phyloP scores from a whole-genome alignment of 164 flowering plant genomes.

The Echeveria elegans region DNA sequence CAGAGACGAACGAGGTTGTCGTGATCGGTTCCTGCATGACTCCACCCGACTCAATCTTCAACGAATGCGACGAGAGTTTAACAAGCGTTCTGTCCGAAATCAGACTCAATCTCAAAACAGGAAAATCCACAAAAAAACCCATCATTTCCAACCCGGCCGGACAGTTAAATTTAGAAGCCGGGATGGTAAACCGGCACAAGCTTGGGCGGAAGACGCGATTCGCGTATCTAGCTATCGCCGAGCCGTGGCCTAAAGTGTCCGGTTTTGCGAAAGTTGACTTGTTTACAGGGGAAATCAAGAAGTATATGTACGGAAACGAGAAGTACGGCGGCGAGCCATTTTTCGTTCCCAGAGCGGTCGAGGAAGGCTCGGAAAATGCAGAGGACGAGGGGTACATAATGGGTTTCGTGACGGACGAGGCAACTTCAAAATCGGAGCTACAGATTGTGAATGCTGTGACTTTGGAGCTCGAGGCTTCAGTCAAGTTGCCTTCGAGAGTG shows the following conservation, averaged over 20 bases:
- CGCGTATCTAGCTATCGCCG: slow-evolving; percentile 76
- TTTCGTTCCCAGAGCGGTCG: slow-evolving; percentile 43
- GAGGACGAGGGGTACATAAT: slow-evolving; percentile 81
- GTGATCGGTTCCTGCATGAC: slow-evolving; percentile 94
- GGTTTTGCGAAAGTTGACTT: slow-evolving; percentile 87
- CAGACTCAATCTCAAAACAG: slow-evolving; percentile 55
- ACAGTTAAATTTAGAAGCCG: slow-evolving; percentile 71
- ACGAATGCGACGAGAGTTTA: slow-evolving; percentile 61
- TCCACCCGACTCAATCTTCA: slow-evolving; percentile 86
- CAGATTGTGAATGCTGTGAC: slow-evolving; percentile 52
- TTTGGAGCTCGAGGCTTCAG: slow-evolving; percentile 48
- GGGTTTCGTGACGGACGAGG: slow-evolving; percentile 72
- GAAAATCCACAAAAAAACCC: slow-evolving; percentile 52
- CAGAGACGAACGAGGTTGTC: slow-evolving; percentile 60
- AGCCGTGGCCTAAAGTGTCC: slow-evolving; percentile 94
- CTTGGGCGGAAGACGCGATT: slow-evolving; percentile 63
- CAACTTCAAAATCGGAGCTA: slow-evolving; percentile 50
- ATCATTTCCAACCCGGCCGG: slow-evolving; percentile 24
- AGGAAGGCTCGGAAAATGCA: slow-evolving; percentile 16
- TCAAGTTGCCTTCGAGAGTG: slow-evolving; percentile 64
- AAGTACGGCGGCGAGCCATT: slow-evolving; percentile 78
- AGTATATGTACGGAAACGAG: slow-evolving; percentile 47
- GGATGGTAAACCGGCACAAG: slow-evolving; percentile 74
- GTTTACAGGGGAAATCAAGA: slow-evolving; percentile 46
- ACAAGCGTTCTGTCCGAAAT: slow-evolving; percentile 68